Percentiles rank a stretch among this genome's conserved stretches.
These are phyloP conservation scores for Termitomyces sp. DNA, from an alignment of 768 basidiomycete species.

Conservation along the genomic window DNA sequence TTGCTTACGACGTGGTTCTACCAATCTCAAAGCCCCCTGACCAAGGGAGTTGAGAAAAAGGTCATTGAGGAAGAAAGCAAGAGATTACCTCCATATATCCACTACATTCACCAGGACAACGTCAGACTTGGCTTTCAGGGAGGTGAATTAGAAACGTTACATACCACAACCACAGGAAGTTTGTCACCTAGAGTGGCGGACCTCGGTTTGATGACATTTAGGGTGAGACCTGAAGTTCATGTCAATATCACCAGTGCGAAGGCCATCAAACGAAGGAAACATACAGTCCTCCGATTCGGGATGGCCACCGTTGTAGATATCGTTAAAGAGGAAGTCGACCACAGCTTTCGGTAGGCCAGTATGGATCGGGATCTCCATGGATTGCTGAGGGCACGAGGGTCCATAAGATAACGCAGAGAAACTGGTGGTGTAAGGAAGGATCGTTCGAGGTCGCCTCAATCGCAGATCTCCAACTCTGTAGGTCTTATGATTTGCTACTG, in stretches of 20 bases:
- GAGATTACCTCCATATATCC: constrained; percentile 41
- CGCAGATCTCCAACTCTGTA: constrained; percentile 30
- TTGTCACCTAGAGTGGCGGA: constrained; percentile 32
- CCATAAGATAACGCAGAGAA: constrained; percentile 35
- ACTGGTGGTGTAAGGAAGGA: constrained; percentile 27
- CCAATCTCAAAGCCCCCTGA: constrained; percentile 7
- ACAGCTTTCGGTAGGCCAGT: constrained; percentile 28
- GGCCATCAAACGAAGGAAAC: neutral
- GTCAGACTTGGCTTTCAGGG: neutral
- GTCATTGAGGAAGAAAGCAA: neutral
- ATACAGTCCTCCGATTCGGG: constrained; percentile 38
- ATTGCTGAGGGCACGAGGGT: constrained; percentile 42
- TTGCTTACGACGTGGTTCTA: neutral
- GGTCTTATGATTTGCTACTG: neutral
- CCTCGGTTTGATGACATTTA: constrained; percentile 46
- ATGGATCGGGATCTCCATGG: constrained; percentile 26
- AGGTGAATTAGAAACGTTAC: constrained; percentile 12
- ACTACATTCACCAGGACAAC: constrained; percentile 21
- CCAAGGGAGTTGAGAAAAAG: neutral
- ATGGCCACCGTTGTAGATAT: constrained; percentile 15
- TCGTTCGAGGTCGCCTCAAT: constrained; percentile 35
- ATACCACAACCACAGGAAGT: constrained; percentile 49
- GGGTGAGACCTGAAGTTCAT: constrained; percentile 33
- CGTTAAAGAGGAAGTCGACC: constrained; percentile 25
- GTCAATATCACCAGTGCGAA: neutral